A percentile compares a stretch with the other conserved stretches of the same genome.
Evolutionary conservation across 371 early-diverging fungal genomes (phyloP).

Genomic region (Zychaea mexicana): DNA sequence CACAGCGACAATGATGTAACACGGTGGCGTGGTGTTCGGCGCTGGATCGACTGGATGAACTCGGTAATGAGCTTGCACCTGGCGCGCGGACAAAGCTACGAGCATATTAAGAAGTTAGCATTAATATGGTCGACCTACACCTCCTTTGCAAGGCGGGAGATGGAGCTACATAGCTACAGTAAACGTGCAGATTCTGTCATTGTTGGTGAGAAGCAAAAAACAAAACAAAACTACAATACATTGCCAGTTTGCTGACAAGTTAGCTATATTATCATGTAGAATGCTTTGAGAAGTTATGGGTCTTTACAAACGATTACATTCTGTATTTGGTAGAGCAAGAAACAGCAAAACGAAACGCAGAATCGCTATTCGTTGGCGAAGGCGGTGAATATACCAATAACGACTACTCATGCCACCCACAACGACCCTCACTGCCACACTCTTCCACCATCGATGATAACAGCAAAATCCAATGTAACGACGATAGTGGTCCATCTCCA

Average conservation of each 20-base stretch:
- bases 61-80: neutral
- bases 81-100: neutral
- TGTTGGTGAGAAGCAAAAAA: neutral
- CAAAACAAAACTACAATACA: no score
- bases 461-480: no score
- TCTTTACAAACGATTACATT: slow-evolving; percentile 7
- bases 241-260: no score
- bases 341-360: slow-evolving; percentile 3
- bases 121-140: neutral
- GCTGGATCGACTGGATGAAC: neutral
- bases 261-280: neutral
- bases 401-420: neutral
- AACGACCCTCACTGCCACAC: neutral
- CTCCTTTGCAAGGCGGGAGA: neutral
- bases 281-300: slow-evolving; percentile 1
- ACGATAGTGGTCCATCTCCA: neutral
- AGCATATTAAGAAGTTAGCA: neutral
- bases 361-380: neutral
- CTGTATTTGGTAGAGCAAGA: neutral
- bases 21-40: neutral
- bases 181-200: neutral
- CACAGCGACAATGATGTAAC: neutral
- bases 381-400: no score
- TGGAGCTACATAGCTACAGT: neutral
- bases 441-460: no score